Evolutionary conservation across 768 basidiomycete genomes (phyloP), one percentile per base, ranked within the genome.

Genomic region (Mycena belliarum): DNA sequence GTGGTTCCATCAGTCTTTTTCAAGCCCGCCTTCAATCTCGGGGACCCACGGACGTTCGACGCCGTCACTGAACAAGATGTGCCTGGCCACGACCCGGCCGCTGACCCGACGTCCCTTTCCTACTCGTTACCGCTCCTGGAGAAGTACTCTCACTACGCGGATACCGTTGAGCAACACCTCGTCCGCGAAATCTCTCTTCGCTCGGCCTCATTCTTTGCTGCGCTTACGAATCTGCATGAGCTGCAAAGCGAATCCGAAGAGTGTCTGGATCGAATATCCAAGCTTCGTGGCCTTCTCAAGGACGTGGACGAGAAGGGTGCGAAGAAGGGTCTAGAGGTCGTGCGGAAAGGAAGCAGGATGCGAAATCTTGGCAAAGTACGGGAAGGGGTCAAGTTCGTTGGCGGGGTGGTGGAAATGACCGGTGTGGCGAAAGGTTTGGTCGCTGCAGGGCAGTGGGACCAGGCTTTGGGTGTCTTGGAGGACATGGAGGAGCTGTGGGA

Each of bases 181-280:
- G 84, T 95, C 5, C 86, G 86, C 59, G 97, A 98, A 72, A 95
- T 99, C 43, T 89, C 90, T 10, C 76, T 89, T 11, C 89, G 96
- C 15, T 93, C 95, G 0, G 83, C 91, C 1, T 93, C 94, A 1
- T 99, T 99, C 82, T 99, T 98, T 66, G 89, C 95, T 6, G 97
- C 97, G 8, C 83, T 99, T 35, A 84, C 93, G 8, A 99, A 99
- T 71, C 79, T 99, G 9, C 91, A 97, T 66, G 89, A 93, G 61
- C 82, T 99, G 12, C 93, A 95, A 67, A 83, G 89, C 6, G 93
- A 97, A 69, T 95, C 94, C 0, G 83, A 88, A 46, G 82, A 86
- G 46, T 95, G 95, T 66, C 79, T 98, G 7, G 74, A 79, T 42
- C 85, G 90, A 44, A 91, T 98, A 58, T 76, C 81, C 9, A 79